A percentile compares a stretch with the other conserved stretches of the same genome.
These are phyloP conservation scores for Aspergillus luchuensis DNA, from an alignment of 2,329 filamentous ascomycete species.

Conservation along the genomic window DNA sequence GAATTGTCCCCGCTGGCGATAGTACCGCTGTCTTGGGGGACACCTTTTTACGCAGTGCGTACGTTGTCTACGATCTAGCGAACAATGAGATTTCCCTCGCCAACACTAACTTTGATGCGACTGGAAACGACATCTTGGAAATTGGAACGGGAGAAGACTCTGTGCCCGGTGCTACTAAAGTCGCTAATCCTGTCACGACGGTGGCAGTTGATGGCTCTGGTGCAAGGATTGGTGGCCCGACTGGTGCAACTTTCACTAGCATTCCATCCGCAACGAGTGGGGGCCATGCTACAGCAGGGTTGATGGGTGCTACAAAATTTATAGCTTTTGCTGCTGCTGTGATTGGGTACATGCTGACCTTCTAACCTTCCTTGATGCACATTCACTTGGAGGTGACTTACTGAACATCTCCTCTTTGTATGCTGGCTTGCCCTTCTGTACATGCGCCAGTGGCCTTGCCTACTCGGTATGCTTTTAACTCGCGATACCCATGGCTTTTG, in stretches of 20 bases:
- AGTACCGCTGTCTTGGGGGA: constrained; percentile 59
- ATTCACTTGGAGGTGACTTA: not conserved
- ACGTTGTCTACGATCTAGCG: constrained; percentile 63
- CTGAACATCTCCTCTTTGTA: not conserved
- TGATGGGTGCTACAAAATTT: constrained; percentile 19
- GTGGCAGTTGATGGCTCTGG: constrained; percentile 47
- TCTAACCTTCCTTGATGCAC: constrained; percentile 15
- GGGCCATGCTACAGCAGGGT: constrained; percentile 18
- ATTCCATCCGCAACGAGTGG: constrained; percentile 21
- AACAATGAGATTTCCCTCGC: constrained; percentile 64
- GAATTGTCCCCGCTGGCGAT: constrained; percentile 54
- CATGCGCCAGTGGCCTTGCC: not conserved
- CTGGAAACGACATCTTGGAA: constrained; percentile 52
- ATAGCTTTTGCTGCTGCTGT: constrained; percentile 27
- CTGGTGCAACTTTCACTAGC: constrained; percentile 22
- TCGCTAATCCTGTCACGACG: constrained; percentile 53
- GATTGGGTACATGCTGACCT: constrained; percentile 25
- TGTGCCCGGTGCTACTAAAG: constrained; percentile 57
- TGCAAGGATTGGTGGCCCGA: constrained; percentile 42
- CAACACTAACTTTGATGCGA: constrained; percentile 63
- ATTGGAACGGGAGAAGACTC: constrained; percentile 53
- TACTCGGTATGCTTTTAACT: not conserved
- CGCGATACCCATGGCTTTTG: not conserved
- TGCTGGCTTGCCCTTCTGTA: not conserved
- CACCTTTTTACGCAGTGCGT: constrained; percentile 64